Evolutionary conservation across 139 green algal genomes (phyloP).

Genomic region (Chlamydomonas eustigma): DNA sequence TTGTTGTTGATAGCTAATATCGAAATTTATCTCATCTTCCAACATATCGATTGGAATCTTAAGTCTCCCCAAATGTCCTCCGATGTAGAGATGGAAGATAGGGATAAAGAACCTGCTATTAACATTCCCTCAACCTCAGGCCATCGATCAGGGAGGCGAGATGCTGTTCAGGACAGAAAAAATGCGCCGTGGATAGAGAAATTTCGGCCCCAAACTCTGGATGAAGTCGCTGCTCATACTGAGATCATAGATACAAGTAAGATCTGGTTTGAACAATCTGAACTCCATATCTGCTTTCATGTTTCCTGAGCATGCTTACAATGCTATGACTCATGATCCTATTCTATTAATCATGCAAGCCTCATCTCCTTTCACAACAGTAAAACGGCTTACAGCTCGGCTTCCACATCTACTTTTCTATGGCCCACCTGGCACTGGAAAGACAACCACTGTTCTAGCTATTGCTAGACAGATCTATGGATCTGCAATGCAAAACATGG

Average conservation of each 20-base stretch:
- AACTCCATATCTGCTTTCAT: no score
- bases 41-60: no score
- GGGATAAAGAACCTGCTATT: no score
- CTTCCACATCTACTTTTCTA: slow-evolving; percentile 97
- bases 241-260: slow-evolving; percentile 97
- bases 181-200: slow-evolving; percentile 87
- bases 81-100: no score
- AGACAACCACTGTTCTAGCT: slow-evolving; percentile 93
- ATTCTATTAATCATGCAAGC: no score
- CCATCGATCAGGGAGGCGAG: not conserved
- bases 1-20: no score
- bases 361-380: slow-evolving; percentile 35
- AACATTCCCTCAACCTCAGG: not conserved
- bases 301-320: not conserved
- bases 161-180: not conserved
- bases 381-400: slow-evolving; percentile 67
- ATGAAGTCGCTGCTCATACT: slow-evolving; percentile 92
- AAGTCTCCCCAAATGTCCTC: no score
- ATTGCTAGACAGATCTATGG: slow-evolving; percentile 93
- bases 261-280: no score
- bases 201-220: slow-evolving; percentile 86
- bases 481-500: slow-evolving; percentile 59
- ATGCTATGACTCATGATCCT: not conserved
- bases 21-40: no score
- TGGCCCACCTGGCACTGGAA: slow-evolving; percentile 96